These are phyloP conservation scores for Auricularia auricula-judae DNA, from an alignment of 768 basidiomycete genomes.

Conservation along the genomic window DNA sequence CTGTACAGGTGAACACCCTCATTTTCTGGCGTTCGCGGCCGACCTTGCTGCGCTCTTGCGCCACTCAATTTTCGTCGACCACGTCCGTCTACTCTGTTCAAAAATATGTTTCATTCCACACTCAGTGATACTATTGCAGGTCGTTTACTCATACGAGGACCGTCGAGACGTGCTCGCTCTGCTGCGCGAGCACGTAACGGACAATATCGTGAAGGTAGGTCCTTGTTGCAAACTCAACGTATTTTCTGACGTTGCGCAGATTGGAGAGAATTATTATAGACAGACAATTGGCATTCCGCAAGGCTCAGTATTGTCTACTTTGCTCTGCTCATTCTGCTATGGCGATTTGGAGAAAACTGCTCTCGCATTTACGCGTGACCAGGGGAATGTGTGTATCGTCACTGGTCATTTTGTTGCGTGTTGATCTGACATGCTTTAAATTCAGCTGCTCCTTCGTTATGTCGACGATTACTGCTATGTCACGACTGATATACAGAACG, in stretches of 20 bases:
- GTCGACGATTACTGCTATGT: constrained; percentile 95
- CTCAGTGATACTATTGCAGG: constrained; percentile 21
- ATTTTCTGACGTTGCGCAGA: constrained; percentile 32
- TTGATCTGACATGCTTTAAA: neutral
- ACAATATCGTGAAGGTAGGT: constrained; percentile 81
- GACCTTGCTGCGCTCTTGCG: constrained; percentile 55
- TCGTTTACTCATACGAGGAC: constrained; percentile 41
- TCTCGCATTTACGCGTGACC: constrained; percentile 26
- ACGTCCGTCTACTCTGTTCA: constrained; percentile 30
- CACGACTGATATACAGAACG: constrained; percentile 51
- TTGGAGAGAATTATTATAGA: constrained; percentile 67
- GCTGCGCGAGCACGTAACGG: constrained; percentile 80
- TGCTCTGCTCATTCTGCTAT: constrained; percentile 94
- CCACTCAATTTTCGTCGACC: constrained; percentile 78
- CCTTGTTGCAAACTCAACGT: neutral
- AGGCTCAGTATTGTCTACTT: constrained; percentile 86
- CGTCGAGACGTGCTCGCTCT: constrained; percentile 56
- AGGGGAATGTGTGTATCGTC: neutral
- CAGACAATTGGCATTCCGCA: constrained; percentile 96
- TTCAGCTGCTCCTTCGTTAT: constrained; percentile 65
- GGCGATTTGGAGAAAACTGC: constrained; percentile 71
- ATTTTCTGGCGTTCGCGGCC: constrained; percentile 62
- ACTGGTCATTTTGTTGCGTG: too few species aligned
- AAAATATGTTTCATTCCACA: neutral
- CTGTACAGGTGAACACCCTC: constrained; percentile 55